Conservation (phyloP, 2,329 filamentous ascomycete genomes). For the Lasiodiplodia sp. region DNA sequence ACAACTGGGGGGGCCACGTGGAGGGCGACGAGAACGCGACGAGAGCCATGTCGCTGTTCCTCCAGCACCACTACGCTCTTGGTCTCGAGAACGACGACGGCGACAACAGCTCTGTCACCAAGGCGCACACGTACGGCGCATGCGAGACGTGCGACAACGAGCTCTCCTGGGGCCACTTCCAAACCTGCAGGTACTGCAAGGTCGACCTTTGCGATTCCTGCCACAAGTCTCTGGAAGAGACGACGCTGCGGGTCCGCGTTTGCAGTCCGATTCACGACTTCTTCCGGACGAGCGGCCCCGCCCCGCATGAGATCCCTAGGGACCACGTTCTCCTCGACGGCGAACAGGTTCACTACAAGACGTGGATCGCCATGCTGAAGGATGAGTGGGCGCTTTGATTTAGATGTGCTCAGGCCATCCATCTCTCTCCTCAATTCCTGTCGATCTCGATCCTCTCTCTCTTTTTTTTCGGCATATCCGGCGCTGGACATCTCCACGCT, state of each 20-base stretch:
- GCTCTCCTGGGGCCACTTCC: constrained; percentile 23
- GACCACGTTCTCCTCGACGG: constrained; percentile 24
- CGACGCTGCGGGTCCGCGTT: constrained; percentile 11
- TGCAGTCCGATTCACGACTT: constrained; percentile 24
- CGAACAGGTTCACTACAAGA: constrained; percentile 19
- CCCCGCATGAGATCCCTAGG: constrained; percentile 14
- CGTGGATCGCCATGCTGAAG: constrained; percentile 20
- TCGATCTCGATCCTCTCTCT: neutral
- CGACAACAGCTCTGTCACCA: neutral
- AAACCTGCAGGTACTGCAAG: constrained; percentile 25
- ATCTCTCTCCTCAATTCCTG: neutral
- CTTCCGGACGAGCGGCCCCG: constrained; percentile 19
- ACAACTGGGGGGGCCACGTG: constrained; percentile 23
- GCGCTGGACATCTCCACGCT: neutral
- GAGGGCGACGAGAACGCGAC: constrained; percentile 22
- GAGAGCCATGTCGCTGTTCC: constrained; percentile 18
- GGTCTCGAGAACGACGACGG: neutral
- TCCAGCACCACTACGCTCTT: constrained; percentile 16
- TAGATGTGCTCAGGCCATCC: neutral
- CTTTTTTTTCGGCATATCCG: neutral
- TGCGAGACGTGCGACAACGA: constrained; percentile 22
- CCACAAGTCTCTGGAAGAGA: constrained; percentile 19
- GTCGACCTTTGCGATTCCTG: constrained; percentile 23
- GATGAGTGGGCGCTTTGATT: constrained; percentile 18
- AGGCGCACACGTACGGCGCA: constrained; percentile 17